Conservation (phyloP, 208 protist genomes). For the Leptomonas pyrrhocoris region DNA sequence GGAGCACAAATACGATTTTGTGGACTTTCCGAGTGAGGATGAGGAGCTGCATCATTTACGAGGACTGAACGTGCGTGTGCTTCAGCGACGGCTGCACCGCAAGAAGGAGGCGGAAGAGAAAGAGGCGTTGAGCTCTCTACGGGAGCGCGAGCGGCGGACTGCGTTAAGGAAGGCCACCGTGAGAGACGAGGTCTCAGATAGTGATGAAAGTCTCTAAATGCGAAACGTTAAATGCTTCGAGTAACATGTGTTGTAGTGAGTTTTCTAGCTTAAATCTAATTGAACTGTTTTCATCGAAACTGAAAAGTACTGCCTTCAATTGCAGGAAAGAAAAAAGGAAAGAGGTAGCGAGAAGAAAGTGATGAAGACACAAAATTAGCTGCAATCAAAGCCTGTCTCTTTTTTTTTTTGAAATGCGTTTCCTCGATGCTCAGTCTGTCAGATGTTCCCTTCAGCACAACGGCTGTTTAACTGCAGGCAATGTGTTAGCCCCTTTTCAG, state of each 20-base stretch:
- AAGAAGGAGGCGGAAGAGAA: conserved; percentile 31
- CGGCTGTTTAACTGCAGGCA: too few relatives aligned
- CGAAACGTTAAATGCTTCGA: background rate
- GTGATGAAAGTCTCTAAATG: conserved; percentile 28
- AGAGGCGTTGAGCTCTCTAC: conserved; percentile 44
- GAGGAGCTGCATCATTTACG: conserved; percentile 50
- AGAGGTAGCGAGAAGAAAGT: too few relatives aligned
- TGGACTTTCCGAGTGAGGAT: conserved; percentile 47
- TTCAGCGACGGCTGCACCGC: conserved; percentile 39
- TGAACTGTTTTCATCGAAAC: too few relatives aligned
- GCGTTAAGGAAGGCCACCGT: conserved; percentile 37
- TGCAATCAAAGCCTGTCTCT: background rate
- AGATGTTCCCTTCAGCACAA: too few relatives aligned
- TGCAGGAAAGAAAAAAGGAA: too few relatives aligned
- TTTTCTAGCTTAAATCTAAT: background rate
- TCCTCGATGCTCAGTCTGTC: too few relatives aligned
- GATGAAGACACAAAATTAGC: too few relatives aligned
- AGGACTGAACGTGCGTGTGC: conserved; percentile 61
- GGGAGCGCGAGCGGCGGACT: conserved; percentile 65
- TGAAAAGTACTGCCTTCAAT: too few relatives aligned
- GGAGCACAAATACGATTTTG: conserved; percentile 59
- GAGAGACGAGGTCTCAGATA: conserved; percentile 15
- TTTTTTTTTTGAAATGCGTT: background rate
- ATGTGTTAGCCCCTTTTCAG: too few relatives aligned
- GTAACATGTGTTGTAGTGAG: background rate